Base-by-base conservation (phyloP, 805 yeast genomes). In the Hermanozyma aechmeae region DNA sequence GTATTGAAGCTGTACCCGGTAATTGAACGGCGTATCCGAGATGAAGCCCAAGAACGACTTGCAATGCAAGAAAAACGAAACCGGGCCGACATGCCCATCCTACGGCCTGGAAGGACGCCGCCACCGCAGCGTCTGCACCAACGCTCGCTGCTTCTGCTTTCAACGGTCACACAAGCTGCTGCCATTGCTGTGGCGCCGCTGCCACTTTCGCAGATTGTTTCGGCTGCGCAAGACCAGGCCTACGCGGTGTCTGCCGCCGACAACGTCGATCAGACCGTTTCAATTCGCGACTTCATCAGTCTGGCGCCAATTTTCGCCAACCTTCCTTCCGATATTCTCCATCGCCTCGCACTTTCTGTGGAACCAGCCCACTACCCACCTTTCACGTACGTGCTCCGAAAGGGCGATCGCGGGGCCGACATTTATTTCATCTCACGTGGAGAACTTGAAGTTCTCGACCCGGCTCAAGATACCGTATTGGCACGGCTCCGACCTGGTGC, bases 41-140 rank as follows among this genome's bases (percentile, higher is more conserved):
- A 80, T 48, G 89, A 80, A 45, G 87, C 85, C 3, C 86, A 80
- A 44, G 86, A 79, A 47, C 59, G 89, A 29, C 53, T 80, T 34
- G 78, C 80, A 4, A 71, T 77, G 74, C 77, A 71, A 41, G 83
- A 76, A 29, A 75, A 78, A 48, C 63, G 73, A 43, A 68, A 65
- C 37, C 54, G 65, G 32, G 58, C 62, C 28, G 67, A 66, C 10
- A 53, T 61, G 31, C 53, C 47, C 29, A 51, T 24, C 16, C 35
- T 51, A 13, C 44, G 36, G 43, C 11, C 37, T 23, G 38, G 32
- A 23, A 16, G 9, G 5, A n/a, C n/a, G n/a, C n/a, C n/a, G n/a
- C n/a, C n/a, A n/a, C n/a, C n/a, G n/a, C n/a, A n/a, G n/a, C n/a
- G n/a, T n/a, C n/a, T n/a, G n/a, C n/a, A n/a, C n/a, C n/a, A n/a